Evolutionary conservation across 225 moss, liverwort and hornwort genomes (phyloP), one percentile per base, ranked within the genome.

Genomic region (Bryoerythrophyllum caledonicum): DNA sequence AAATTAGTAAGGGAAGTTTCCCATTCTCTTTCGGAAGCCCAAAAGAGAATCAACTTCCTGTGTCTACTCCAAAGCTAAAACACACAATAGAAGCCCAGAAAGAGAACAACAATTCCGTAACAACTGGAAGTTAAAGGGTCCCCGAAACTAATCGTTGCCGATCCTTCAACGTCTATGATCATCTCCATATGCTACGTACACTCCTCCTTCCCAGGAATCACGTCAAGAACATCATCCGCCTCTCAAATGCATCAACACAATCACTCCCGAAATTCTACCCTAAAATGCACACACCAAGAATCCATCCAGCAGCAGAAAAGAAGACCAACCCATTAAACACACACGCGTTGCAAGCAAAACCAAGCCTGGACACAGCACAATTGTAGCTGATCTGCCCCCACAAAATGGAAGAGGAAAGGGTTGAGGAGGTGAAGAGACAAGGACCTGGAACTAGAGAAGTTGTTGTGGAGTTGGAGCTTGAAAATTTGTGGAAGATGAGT

Each of bases 91-190:
- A n/a, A n/a, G n/a, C n/a, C 48, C 16, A 43, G n/a, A 17, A 26
- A 38, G 25, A 57, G 38, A 65, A 34, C 10, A 41, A 44, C 76
- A 76, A 23, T 60, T 34, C 76, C 49, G 60, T 11, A 54, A 67
- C 11, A 10, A 53, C 26, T 65, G 65, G 48, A 40, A 53, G 37
- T n/a, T 38, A 10, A 74, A 53, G 23, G 35, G 62, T 35, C 16
- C 35, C 17, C 49, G 7, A 38, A 54, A 58, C 48, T 17, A 19
- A 49, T 49, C 16, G 19, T 38, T 38, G 38, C 7, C 7, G 38
- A 38, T 38, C 38, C 38, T 38, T 38, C 38, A 38, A 1, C 41
- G 55, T 21, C 74, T 55, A 41, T 26, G 74, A 30, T 55, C 55
- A 30, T 55, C 54, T 40, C n/a, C n/a, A n/a, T n/a, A n/a, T n/a